These are phyloP conservation scores for Buddleja alternifolia DNA, from an alignment of 257 asterid species.

Conservation along the genomic window DNA sequence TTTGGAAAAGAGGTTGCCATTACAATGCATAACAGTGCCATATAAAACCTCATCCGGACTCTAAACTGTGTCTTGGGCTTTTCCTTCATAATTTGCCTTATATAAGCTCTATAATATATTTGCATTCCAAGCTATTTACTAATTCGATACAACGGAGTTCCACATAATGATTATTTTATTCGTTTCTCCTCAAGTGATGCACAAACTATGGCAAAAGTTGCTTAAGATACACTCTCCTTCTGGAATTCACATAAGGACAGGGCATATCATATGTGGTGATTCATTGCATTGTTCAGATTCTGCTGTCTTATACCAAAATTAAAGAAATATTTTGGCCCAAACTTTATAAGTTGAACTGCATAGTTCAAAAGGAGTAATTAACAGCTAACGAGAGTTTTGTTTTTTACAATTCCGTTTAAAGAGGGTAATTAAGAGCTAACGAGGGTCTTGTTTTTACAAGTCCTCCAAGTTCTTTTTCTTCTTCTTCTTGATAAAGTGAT, in stretches of 20 bases:
- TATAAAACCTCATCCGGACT: conserved; percentile 23
- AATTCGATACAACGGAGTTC: neutral
- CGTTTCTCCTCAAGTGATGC: neutral
- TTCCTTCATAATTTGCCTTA: conserved; percentile 9
- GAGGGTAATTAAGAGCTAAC: neutral
- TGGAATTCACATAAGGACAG: neutral
- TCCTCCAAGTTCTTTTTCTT: no score
- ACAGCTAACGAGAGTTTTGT: neutral
- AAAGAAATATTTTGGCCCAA: no score
- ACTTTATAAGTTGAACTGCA: neutral
- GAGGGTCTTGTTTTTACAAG: neutral
- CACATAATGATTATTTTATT: conserved; percentile 5
- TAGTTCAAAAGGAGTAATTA: neutral
- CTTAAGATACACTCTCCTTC: conserved; percentile 5
- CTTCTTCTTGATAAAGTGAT: no score
- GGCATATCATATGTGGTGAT: neutral
- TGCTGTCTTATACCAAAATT: neutral
- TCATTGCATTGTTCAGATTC: neutral
- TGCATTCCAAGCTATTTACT: conserved; percentile 6
- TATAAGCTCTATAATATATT: conserved; percentile 6
- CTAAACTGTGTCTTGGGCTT: conserved; percentile 6
- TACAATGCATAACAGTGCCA: conserved; percentile 1
- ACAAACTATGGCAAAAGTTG: conserved; percentile 13
- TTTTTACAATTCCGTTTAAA: no score
- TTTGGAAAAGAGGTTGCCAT: neutral